These are phyloP conservation scores for Gautieria morchelliformis DNA, from an alignment of 768 basidiomycete species.

Conservation along the genomic window DNA sequence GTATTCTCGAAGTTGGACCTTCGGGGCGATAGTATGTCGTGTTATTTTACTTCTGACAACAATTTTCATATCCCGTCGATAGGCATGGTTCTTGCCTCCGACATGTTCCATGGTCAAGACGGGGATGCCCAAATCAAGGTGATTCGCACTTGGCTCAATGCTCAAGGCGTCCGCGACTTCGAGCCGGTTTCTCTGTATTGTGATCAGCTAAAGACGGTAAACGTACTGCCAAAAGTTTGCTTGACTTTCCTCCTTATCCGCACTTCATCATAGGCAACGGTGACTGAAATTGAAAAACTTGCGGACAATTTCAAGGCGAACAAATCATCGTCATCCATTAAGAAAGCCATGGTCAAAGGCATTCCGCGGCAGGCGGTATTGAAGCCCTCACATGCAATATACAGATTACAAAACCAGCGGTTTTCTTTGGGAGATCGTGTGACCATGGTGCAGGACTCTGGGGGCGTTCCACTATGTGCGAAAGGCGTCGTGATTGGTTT, in stretches of 20 bases:
- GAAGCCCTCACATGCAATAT: constrained; percentile 84
- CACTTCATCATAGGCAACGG: constrained; percentile 47
- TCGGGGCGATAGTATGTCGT: constrained; percentile 56
- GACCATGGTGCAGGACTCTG: constrained; percentile 92
- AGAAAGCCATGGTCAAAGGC: constrained; percentile 86
- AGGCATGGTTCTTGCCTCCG: constrained; percentile 67
- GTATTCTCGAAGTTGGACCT: constrained; percentile 64
- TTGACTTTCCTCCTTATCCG: background rate
- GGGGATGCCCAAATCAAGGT: constrained; percentile 67
- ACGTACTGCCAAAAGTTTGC: background rate
- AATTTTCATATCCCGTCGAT: constrained; percentile 2
- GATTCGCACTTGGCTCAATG: constrained; percentile 77
- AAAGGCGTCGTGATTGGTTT: constrained; percentile 94
- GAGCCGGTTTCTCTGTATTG: constrained; percentile 89
- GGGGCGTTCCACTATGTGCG: constrained; percentile 79
- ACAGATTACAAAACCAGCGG: constrained; percentile 80
- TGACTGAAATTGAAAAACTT: constrained; percentile 66
- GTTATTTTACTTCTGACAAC: background rate
- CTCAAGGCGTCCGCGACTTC: constrained; percentile 79
- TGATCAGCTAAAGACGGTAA: constrained; percentile 83
- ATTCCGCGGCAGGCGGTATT: constrained; percentile 90
- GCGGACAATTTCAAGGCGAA: constrained; percentile 58
- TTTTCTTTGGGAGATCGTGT: constrained; percentile 91
- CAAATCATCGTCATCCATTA: constrained; percentile 57
- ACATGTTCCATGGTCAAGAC: constrained; percentile 49